phyloP scores from a whole-genome alignment of 441 rosid genomes.

The Melastoma candidum region DNA sequence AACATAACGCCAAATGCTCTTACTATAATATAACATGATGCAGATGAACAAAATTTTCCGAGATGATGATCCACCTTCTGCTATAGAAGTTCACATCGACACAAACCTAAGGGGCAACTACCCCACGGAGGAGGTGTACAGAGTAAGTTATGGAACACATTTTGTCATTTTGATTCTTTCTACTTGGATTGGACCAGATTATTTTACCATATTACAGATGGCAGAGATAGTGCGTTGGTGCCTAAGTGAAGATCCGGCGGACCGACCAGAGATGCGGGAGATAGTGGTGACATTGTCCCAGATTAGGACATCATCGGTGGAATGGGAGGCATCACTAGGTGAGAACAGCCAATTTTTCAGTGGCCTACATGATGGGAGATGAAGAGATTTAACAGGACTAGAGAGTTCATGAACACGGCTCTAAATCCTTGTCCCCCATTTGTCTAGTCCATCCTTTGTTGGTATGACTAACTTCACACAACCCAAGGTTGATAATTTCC shows the following conservation, averaged over 20 bases:
- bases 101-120: conserved; percentile 36
- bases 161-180: neutral
- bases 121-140: conserved; percentile 36
- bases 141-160: conserved; percentile 20
- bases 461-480: too few species aligned
- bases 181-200: neutral
- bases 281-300: conserved; percentile 28
- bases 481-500: too few species aligned
- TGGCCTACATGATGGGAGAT: conserved; percentile 44
- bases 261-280: conserved; percentile 55
- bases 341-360: conserved; percentile 55
- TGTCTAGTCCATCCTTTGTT: too few species aligned
- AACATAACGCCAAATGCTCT: neutral
- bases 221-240: conserved; percentile 46
- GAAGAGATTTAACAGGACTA: conserved; percentile 1
- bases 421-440: too few species aligned
- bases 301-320: conserved; percentile 34
- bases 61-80: conserved; percentile 33
- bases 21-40: neutral
- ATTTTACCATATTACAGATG: conserved; percentile 27
- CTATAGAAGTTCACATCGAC: conserved; percentile 35
- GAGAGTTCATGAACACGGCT: too few species aligned
- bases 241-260: conserved; percentile 37
- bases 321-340: conserved; percentile 61
- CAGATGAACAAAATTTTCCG: conserved; percentile 35